Conservation (phyloP, 2,329 filamentous ascomycete species). For the Stachybotrys chlorohalonatus region DNA sequence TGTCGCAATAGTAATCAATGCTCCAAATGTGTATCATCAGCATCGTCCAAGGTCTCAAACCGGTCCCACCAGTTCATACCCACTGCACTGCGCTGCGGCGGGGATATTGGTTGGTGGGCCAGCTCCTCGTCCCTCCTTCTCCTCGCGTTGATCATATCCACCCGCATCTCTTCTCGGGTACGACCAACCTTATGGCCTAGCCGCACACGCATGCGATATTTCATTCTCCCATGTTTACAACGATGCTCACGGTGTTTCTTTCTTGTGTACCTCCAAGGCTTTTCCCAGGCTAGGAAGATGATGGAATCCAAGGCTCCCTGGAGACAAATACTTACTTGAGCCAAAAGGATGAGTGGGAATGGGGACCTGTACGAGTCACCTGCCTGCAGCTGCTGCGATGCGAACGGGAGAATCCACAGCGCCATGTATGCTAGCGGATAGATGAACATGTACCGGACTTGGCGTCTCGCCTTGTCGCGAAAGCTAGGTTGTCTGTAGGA, state of each 20-base stretch:
- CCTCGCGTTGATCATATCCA: background rate
- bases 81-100: constrained; percentile 5
- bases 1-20: background rate
- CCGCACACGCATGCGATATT: background rate
- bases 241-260: background rate
- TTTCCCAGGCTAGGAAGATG: constrained; percentile 1
- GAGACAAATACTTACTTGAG: background rate
- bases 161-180: background rate
- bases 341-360: background rate
- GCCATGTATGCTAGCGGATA: background rate
- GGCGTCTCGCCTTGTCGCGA: background rate
- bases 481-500: background rate
- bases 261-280: background rate
- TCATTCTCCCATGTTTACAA: background rate
- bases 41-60: constrained; percentile 1
- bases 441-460: background rate
- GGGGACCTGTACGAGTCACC: background rate
- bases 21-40: constrained; percentile 1
- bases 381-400: background rate
- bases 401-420: background rate
- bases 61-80: constrained; percentile 21
- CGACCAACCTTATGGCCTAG: background rate
- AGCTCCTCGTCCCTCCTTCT: constrained; percentile 5
- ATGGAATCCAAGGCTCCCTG: background rate
- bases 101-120: constrained; percentile 18